These are phyloP conservation scores for Stagonosporopsis cucurbitacearum DNA, from an alignment of 2,329 filamentous ascomycete genomes.

Conservation along the genomic window DNA sequence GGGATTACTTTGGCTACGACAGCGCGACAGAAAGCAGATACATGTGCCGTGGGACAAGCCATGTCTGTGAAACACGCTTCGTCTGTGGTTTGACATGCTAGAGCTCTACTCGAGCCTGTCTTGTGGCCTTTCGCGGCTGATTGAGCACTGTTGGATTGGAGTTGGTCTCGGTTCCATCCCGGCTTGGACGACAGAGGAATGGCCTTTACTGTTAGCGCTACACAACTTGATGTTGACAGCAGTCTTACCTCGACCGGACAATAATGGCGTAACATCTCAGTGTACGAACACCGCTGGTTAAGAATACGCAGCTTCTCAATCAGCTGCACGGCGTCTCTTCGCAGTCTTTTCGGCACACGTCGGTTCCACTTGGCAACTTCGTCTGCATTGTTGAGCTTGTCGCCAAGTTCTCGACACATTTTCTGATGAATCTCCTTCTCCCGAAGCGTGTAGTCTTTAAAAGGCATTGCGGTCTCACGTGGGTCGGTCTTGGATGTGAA, in stretches of 20 bases:
- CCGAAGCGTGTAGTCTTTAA: conserved; percentile 84
- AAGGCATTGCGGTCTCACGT: conserved; percentile 71
- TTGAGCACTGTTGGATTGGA: conserved; percentile 22
- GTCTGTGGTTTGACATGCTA: neutral
- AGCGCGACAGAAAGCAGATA: conserved; percentile 87
- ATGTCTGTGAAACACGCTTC: conserved; percentile 63
- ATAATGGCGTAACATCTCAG: conserved; percentile 78
- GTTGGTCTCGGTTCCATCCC: conserved; percentile 32
- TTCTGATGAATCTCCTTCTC: conserved; percentile 74
- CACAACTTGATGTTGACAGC: neutral
- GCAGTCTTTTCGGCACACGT: conserved; percentile 69
- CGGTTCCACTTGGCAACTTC: conserved; percentile 45
- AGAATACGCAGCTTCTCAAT: conserved; percentile 72
- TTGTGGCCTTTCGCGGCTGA: conserved; percentile 13
- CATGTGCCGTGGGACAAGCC: conserved; percentile 69
- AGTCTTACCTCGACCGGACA: conserved; percentile 64
- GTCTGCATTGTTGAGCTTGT: conserved; percentile 24
- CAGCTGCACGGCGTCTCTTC: conserved; percentile 66
- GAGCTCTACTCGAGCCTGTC: neutral
- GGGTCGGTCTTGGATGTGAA: conserved; percentile 74
- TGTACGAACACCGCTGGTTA: conserved; percentile 79
- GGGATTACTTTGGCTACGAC: conserved; percentile 77
- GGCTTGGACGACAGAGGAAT: conserved; percentile 35
- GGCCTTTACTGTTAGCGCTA: conserved; percentile 31
- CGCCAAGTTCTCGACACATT: conserved; percentile 31